A percentile compares a stretch with the other conserved stretches of the same genome.
Conservation (phyloP, 768 basidiomycete genomes). For the Pilatotrama ljubarskyi region DNA sequence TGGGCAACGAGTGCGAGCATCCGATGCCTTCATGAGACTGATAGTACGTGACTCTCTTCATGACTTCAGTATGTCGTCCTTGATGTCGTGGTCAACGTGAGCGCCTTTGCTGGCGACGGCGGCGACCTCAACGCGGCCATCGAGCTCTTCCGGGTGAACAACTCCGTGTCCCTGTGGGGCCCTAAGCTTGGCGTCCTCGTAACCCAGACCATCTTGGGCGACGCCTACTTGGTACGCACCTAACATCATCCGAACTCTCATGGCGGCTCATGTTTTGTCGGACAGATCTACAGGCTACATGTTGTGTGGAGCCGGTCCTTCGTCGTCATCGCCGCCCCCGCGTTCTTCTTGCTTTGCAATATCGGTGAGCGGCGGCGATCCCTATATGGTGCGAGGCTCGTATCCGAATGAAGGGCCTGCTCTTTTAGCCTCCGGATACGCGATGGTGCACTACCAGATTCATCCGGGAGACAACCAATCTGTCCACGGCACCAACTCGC, state of each 20-base stretch:
- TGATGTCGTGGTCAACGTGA: neutral
- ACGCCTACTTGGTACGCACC: neutral
- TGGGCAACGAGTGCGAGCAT: too few species aligned
- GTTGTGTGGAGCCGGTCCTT: neutral
- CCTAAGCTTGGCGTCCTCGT: neutral
- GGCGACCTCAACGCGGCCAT: neutral
- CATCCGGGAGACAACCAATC: neutral
- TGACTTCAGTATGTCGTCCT: neutral
- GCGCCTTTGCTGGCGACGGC: neutral
- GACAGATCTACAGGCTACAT: neutral
- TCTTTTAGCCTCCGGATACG: neutral
- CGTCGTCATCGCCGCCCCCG: neutral
- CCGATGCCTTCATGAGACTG: neutral
- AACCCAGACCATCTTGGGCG: neutral
- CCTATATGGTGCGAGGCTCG: too few species aligned
- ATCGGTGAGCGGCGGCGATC: neutral
- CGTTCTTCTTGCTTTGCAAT: neutral
- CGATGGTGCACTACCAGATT: neutral
- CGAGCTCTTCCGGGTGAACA: neutral
- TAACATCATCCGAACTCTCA: too few species aligned
- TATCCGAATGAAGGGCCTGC: neutral
- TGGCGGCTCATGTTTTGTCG: neutral
- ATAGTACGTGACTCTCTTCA: neutral
- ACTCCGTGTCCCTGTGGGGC: neutral
- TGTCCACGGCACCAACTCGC: neutral